phyloP scores from a whole-genome alignment of 257 asterid genomes.

The Anisodus tanguticus region DNA sequence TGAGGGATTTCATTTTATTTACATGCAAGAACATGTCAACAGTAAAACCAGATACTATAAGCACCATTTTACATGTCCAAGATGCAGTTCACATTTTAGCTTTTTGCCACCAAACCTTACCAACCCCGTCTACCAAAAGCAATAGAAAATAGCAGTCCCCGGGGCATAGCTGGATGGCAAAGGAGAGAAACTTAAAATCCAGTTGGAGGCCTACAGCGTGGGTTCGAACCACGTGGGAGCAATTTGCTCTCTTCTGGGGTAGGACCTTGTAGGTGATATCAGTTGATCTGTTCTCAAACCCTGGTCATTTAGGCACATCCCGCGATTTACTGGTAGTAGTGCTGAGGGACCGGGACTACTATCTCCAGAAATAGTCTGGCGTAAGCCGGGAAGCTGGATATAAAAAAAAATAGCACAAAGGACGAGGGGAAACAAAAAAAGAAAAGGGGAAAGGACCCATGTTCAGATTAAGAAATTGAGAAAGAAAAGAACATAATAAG shows the following conservation, averaged over 20 bases:
- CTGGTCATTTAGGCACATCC: too few relatives aligned
- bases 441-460: neutral
- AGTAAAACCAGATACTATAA: neutral
- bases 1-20: neutral
- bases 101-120: neutral
- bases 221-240: too few relatives aligned
- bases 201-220: too few relatives aligned
- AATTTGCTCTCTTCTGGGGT: too few relatives aligned
- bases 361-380: too few relatives aligned
- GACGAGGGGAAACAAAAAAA: neutral
- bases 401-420: neutral
- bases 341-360: too few relatives aligned
- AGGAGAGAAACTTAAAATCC: too few relatives aligned
- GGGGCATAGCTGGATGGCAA: too few relatives aligned
- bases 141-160: neutral
- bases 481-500: conserved; percentile 27
- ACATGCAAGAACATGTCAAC: neutral
- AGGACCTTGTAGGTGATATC: too few relatives aligned
- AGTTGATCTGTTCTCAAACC: too few relatives aligned
- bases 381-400: too few relatives aligned
- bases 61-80: conserved; percentile 18
- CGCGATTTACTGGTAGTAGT: too few relatives aligned
- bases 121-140: conserved; percentile 17
- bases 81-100: neutral
- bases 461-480: neutral